Percentiles rank a stretch among this genome's conserved stretches.
These are phyloP conservation scores for Fusarium ramigenum DNA, from an alignment of 2,329 filamentous ascomycete species.

Conservation along the genomic window DNA sequence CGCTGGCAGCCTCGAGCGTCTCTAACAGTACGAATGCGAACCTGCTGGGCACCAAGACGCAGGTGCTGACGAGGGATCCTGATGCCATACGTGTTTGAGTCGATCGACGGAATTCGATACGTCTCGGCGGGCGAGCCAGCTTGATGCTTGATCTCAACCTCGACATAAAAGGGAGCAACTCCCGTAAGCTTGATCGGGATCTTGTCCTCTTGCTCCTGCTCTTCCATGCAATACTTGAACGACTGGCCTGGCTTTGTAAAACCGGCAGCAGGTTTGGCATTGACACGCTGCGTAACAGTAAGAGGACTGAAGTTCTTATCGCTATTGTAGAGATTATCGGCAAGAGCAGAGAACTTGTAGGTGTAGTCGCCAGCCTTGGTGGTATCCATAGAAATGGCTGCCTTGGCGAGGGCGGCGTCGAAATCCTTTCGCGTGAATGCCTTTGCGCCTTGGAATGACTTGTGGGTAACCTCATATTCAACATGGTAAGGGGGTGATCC, in stretches of 20 bases:
- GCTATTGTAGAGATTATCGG: conserved; percentile 86
- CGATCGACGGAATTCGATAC: conserved; percentile 83
- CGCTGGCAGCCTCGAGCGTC: conserved; percentile 88
- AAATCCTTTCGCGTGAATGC: conserved; percentile 75
- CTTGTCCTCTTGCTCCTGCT: conserved; percentile 81
- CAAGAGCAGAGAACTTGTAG: conserved; percentile 85
- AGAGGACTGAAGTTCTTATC: conserved; percentile 74
- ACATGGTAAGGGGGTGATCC: conserved; percentile 84
- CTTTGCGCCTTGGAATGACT: conserved; percentile 71
- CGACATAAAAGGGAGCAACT: conserved; percentile 85
- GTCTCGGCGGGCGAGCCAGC: conserved; percentile 81
- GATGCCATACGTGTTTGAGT: conserved; percentile 77
- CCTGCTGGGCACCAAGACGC: conserved; percentile 86
- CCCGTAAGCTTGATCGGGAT: conserved; percentile 90
- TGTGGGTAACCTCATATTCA: conserved; percentile 81
- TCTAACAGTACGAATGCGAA: conserved; percentile 89
- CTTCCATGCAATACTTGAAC: conserved; percentile 93
- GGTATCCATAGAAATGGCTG: conserved; percentile 87
- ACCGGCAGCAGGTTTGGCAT: conserved; percentile 81
- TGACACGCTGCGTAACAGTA: conserved; percentile 81
- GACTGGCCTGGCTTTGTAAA: conserved; percentile 90
- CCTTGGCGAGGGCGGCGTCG: conserved; percentile 78
- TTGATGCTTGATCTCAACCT: conserved; percentile 93
- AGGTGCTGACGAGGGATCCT: conserved; percentile 86
- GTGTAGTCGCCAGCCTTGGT: conserved; percentile 82